These are phyloP conservation scores for Cajanus cajan DNA, from an alignment of 306 rosid genomes.

Conservation along the genomic window DNA sequence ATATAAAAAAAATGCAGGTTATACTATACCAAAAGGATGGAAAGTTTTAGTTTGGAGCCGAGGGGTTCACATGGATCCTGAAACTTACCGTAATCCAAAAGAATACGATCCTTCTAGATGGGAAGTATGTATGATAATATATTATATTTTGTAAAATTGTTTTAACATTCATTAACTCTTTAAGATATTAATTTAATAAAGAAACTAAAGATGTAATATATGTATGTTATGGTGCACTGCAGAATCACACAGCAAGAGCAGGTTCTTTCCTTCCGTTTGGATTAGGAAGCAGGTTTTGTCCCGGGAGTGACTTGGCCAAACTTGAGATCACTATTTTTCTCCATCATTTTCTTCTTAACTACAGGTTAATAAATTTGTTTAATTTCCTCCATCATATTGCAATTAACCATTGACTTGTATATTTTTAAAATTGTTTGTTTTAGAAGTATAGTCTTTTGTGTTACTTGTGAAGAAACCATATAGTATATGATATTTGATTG, in stretches of 20 bases:
- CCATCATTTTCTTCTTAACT: constrained; percentile 60
- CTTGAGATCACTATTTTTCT: constrained; percentile 58
- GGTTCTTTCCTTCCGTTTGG: constrained; percentile 69
- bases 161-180: neutral
- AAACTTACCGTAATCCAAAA: constrained; percentile 47
- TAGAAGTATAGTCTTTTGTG: neutral
- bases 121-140: constrained; percentile 41
- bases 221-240: constrained; percentile 36
- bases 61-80: constrained; percentile 73
- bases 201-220: neutral
- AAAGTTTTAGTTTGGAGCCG: constrained; percentile 67
- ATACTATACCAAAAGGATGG: constrained; percentile 70
- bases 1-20: constrained; percentile 40
- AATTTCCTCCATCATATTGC: too few species aligned
- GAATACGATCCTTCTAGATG: constrained; percentile 67
- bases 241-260: constrained; percentile 49
- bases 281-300: constrained; percentile 60
- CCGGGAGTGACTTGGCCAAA: constrained; percentile 62
- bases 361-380: constrained; percentile 36
- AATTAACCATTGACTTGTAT: neutral
- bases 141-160: neutral
- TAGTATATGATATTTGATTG: neutral
- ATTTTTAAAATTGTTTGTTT: neutral
- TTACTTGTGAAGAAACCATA: neutral
- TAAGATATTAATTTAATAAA: neutral